These are phyloP conservation scores for Paramecium sonneborni DNA, from an alignment of 73 alveolate genomes.

Conservation along the genomic window DNA sequence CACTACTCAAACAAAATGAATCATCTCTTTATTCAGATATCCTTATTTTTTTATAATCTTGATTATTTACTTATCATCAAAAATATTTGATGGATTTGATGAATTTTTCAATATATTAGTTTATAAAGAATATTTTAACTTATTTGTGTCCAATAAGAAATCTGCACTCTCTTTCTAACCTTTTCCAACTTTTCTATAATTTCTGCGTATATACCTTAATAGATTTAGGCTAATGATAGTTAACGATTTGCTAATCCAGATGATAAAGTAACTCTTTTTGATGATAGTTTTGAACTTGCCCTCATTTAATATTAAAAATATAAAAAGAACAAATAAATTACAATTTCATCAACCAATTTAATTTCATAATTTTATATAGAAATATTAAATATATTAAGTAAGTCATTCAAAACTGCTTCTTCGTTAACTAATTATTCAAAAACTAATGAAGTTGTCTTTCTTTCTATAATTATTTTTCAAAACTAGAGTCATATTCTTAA, in stretches of 20 bases:
- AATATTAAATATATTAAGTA: not conserved
- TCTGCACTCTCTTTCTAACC: not conserved
- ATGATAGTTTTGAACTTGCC: not conserved
- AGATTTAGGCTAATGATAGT: not conserved
- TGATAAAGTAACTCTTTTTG: not conserved
- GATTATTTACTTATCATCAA: not conserved
- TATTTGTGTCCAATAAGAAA: not conserved
- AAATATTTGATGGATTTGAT: not conserved
- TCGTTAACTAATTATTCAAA: not conserved
- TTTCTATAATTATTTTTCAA: not conserved
- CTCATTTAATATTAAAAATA: not conserved
- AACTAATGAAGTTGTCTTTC: not conserved
- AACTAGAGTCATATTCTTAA: not conserved
- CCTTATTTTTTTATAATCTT: not conserved
- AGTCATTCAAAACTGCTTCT: not conserved
- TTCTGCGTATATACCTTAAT: not conserved
- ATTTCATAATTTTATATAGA: not conserved
- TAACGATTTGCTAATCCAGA: not conserved
- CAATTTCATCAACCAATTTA: not conserved
- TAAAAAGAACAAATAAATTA: not conserved
- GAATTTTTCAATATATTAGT: not conserved
- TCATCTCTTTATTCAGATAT: not conserved
- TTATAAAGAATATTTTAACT: not conserved
- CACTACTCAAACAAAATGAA: not conserved
- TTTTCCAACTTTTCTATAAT: not conserved